Evolutionary conservation across 2,329 filamentous ascomycete species (phyloP).

Genomic region (Diaporthe australafricana): DNA sequence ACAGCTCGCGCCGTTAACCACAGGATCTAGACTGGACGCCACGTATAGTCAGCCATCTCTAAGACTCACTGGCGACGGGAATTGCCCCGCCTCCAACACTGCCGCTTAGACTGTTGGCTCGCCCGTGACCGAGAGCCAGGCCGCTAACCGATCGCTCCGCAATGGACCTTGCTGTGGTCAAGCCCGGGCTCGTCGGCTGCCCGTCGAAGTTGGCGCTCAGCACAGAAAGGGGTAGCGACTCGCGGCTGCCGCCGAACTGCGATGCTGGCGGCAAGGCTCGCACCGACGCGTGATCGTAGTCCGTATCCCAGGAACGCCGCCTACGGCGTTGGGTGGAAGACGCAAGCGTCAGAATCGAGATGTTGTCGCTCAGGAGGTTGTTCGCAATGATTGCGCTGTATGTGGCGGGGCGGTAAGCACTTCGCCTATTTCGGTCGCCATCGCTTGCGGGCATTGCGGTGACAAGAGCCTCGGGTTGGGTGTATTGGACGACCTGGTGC

Average conservation of each 20-base stretch:
- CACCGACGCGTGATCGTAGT: conserved; percentile 73
- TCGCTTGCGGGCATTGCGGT: conserved; percentile 73
- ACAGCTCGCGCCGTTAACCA: neutral
- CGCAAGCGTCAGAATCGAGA: conserved; percentile 85
- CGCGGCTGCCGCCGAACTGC: conserved; percentile 83
- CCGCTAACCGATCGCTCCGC: conserved; percentile 69
- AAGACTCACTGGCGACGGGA: conserved; percentile 65
- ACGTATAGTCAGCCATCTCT: conserved; percentile 20
- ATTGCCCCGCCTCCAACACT: conserved; percentile 75
- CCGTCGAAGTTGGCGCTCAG: conserved; percentile 76
- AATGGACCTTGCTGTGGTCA: conserved; percentile 62
- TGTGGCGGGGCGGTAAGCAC: conserved; percentile 71
- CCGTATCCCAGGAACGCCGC: conserved; percentile 84
- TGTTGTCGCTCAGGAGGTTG: conserved; percentile 85
- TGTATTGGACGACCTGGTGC: conserved; percentile 68
- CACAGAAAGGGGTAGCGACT: conserved; percentile 82
- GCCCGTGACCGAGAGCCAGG: conserved; percentile 74
- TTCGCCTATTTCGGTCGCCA: conserved; percentile 37
- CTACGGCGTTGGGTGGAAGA: conserved; percentile 84
- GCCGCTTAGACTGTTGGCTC: conserved; percentile 84
- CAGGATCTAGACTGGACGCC: neutral
- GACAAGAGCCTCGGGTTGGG: conserved; percentile 72
- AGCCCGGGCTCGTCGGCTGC: conserved; percentile 58
- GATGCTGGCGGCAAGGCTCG: conserved; percentile 82
- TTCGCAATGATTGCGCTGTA: conserved; percentile 85